Base-by-base conservation (phyloP, 2,329 filamentous ascomycete species). In the Trichoderma asperellum region DNA sequence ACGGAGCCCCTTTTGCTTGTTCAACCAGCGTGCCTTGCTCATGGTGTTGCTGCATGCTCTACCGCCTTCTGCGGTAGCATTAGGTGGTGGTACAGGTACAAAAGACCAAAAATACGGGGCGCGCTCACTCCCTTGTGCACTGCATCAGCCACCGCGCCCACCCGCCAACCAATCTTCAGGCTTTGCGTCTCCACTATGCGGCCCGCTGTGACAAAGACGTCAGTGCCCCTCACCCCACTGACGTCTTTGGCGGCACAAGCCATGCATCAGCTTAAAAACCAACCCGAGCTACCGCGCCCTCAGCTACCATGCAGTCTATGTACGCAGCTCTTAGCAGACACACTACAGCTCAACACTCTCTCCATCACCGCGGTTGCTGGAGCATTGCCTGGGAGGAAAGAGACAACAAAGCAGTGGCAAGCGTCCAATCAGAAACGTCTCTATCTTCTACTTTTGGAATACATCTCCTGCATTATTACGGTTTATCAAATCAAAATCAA, bases 171-270 rank as follows among this genome's bases (percentile, higher is more conserved):
- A 69, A 68, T 68, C 65, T 53, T 61, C 65, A 68, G 66, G 58
- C 57, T 10, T 32, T 55, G 68, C 37, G 53, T 55, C 60, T 56
- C 68, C 68, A 69, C 68, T 52, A 43, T 53, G 68, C 68, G 68
- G 68, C 60, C 68, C 68, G 68, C 68, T 69, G 68, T 69, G 68
- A 69, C 68, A 69, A 69, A 69, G 60, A 64, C 53, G 60, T 60
- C 43, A 63, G 35, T 59, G 68, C 68, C 66, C 66, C 66, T 68
- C 66, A 27, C 66, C 64, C 65, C 65, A 52, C 68, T 64, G 59
- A 63, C 60, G 59, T 64, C 62, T 43, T 57, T 57, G 52, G 62
- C 37, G 52, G 62, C 62, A 65, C 60, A 49, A 7, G 47, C 61
- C 40, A 55, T 65, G 62, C 62, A 65, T 43, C 62, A 40, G 49